phyloP scores from a whole-genome alignment of 2,329 filamentous ascomycete genomes.

The Nothopassalora personata region DNA sequence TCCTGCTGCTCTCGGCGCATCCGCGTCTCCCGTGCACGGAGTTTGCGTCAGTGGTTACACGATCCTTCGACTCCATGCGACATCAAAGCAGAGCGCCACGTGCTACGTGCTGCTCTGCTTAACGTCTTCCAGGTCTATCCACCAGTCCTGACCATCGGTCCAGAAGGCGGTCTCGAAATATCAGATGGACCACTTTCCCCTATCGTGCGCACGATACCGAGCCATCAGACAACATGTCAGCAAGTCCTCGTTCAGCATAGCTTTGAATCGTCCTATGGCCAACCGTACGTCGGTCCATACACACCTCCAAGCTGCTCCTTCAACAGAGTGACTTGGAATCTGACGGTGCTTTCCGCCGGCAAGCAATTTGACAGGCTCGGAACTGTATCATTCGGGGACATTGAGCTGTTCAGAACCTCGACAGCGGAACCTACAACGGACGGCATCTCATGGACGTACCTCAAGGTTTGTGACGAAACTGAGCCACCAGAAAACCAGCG shows the following conservation, averaged over 20 bases:
- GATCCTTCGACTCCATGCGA: neutral
- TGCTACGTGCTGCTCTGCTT: conserved; percentile 36
- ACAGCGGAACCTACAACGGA: conserved; percentile 69
- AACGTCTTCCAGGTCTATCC: conserved; percentile 66
- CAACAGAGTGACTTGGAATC: conserved; percentile 68
- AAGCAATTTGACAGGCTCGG: conserved; percentile 73
- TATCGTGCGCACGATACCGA: conserved; percentile 25
- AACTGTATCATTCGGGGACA: conserved; percentile 69
- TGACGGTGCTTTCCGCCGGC: conserved; percentile 66
- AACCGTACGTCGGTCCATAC: conserved; percentile 67
- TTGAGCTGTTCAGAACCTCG: conserved; percentile 76
- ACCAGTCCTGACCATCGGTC: conserved; percentile 53
- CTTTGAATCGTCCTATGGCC: conserved; percentile 68
- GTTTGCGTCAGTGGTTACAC: neutral
- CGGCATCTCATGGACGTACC: conserved; percentile 70
- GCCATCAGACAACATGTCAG: conserved; percentile 40
- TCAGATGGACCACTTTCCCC: conserved; percentile 31
- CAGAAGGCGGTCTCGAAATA: conserved; percentile 34
- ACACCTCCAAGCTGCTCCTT: conserved; percentile 64
- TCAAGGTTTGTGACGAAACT: conserved; percentile 45
- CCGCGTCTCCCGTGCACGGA: neutral
- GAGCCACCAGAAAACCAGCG: neutral
- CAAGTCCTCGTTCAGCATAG: conserved; percentile 63
- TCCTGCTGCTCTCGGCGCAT: conserved; percentile 6
- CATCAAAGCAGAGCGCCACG: conserved; percentile 16